Conservation (phyloP, 768 basidiomycete species). For the Suillus cothurnatus region DNA sequence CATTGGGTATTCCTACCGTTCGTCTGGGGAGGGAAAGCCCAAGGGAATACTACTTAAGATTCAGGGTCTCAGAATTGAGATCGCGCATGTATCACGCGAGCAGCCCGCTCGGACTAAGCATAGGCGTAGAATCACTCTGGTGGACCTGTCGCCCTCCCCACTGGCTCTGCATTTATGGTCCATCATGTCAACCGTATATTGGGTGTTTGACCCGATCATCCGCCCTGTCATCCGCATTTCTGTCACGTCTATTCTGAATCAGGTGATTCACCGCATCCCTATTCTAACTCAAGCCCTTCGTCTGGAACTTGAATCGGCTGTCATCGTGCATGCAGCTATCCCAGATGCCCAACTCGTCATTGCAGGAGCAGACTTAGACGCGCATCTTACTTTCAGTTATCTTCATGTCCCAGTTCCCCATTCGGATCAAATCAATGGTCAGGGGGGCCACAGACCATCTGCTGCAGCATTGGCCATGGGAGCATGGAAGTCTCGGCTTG, state of each 20-base stretch:
- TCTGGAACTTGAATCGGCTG: slow-evolving; percentile 62
- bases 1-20: slow-evolving; percentile 58
- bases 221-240: slow-evolving; percentile 61
- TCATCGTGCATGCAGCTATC: slow-evolving; percentile 51
- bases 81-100: slow-evolving; percentile 36
- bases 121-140: slow-evolving; percentile 46
- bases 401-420: slow-evolving; percentile 36
- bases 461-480: slow-evolving; percentile 49
- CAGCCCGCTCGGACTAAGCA: slow-evolving; percentile 24
- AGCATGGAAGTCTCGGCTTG: slow-evolving; percentile 65
- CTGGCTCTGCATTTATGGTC: slow-evolving; percentile 37
- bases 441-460: slow-evolving; percentile 20
- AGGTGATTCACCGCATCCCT: slow-evolving; percentile 68
- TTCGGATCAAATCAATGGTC: slow-evolving; percentile 15
- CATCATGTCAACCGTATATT: slow-evolving; percentile 38
- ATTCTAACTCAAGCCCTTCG: slow-evolving; percentile 65
- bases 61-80: slow-evolving; percentile 59
- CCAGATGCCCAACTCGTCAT: slow-evolving; percentile 55
- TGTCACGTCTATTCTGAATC: slow-evolving; percentile 55
- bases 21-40: slow-evolving; percentile 45
- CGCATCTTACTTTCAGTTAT: slow-evolving; percentile 56
- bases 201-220: slow-evolving; percentile 55
- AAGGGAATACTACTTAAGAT: slow-evolving; percentile 65
- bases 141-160: slow-evolving; percentile 40
- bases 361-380: slow-evolving; percentile 53